phyloP scores from a whole-genome alignment of 1,284 basidiomycete genomes.

The Pholiota adiposa region DNA sequence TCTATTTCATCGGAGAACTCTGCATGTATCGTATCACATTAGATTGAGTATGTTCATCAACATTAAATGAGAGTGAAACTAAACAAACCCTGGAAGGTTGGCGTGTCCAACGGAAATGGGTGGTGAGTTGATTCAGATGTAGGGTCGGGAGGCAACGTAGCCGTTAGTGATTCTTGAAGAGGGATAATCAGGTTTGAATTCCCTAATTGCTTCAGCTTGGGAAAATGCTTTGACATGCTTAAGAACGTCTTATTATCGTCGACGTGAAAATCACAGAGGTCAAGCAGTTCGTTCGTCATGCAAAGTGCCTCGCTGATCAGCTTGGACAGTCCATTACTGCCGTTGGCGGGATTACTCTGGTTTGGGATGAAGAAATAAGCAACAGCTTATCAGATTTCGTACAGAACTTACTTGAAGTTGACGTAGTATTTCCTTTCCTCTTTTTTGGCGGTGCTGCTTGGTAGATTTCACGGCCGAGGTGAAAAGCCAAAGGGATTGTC shows the following conservation, averaged over 20 bases:
- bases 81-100: conserved; percentile 72
- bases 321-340: conserved; percentile 45
- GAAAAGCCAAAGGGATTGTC: conserved; percentile 95
- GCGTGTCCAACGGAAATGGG: conserved; percentile 82
- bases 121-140: conserved; percentile 70
- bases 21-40: conserved; percentile 32
- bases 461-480: conserved; percentile 89
- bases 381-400: background rate
- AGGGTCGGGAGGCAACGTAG: conserved; percentile 80
- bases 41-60: conserved; percentile 6
- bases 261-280: conserved; percentile 64
- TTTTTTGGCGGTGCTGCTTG: conserved; percentile 61
- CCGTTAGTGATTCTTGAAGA: conserved; percentile 91
- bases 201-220: conserved; percentile 59
- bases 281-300: conserved; percentile 74
- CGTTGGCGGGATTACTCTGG: conserved; percentile 44
- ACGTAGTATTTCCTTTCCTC: conserved; percentile 70
- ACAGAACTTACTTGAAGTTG: conserved; percentile 61
- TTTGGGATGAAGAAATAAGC: background rate
- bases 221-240: conserved; percentile 70
- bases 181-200: conserved; percentile 84
- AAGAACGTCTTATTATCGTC: conserved; percentile 54
- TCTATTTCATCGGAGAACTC: conserved; percentile 85
- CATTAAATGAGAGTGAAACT: background rate
- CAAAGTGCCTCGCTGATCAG: conserved; percentile 59